Conservation (phyloP, 345 rosid genomes). For the Cardamine chenopodiifolia region DNA sequence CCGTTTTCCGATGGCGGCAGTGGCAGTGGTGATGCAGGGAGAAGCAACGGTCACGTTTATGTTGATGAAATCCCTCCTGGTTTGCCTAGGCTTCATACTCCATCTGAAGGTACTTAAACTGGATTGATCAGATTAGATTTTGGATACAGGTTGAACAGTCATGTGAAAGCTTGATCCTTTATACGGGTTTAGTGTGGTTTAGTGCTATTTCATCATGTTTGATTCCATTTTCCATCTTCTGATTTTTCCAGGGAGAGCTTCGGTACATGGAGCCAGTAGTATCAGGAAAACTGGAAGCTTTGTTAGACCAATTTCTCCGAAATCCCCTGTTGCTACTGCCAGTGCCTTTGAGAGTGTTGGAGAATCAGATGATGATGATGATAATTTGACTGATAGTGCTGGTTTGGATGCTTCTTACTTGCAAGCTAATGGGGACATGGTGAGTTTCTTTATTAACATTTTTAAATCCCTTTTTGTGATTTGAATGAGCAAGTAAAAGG, state of each 20-base stretch:
- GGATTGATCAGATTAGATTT: conserved; percentile 1
- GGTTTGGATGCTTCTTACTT: conserved; percentile 64
- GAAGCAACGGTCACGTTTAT: conserved; percentile 60
- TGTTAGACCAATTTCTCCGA: conserved; percentile 81
- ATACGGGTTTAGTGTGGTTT: background rate
- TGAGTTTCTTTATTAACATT: conserved; percentile 49
- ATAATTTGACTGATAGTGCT: conserved; percentile 61
- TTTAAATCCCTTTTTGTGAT: background rate
- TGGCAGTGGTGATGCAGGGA: conserved; percentile 54
- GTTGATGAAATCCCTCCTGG: conserved; percentile 83
- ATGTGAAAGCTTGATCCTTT: conserved; percentile 4
- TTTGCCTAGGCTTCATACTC: conserved; percentile 76
- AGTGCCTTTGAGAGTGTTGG: conserved; percentile 92
- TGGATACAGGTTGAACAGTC: background rate
- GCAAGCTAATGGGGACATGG: conserved; percentile 73
- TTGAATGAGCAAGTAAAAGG: conserved; percentile 9
- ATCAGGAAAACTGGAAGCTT: conserved; percentile 63
- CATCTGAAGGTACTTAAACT: conserved; percentile 68
- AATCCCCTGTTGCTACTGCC: conserved; percentile 92
- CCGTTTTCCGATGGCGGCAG: conserved; percentile 61
- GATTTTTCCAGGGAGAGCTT: conserved; percentile 56
- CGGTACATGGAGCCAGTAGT: conserved; percentile 52
- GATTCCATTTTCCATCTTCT: background rate
- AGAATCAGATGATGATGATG: conserved; percentile 97
- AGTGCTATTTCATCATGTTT: no score